These are phyloP conservation scores for Pichia manshurica DNA, from an alignment of 805 yeast species.

Conservation along the genomic window DNA sequence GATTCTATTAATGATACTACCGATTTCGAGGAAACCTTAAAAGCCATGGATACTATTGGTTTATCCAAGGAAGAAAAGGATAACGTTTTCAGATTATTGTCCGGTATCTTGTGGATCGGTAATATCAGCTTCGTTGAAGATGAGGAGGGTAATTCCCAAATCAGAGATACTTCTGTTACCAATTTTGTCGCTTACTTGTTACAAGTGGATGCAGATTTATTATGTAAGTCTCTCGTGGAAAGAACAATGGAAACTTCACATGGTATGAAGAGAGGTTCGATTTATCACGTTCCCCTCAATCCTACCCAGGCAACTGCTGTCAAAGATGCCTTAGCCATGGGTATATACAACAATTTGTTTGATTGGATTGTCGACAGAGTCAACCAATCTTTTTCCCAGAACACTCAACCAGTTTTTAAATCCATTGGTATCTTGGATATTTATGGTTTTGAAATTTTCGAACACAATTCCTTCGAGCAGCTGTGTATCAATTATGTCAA, in stretches of 20 bases:
- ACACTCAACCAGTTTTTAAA: conserved; percentile 32
- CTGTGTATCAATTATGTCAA: conserved; percentile 93
- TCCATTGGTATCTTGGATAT: conserved; percentile 93
- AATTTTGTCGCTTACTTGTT: conserved; percentile 88
- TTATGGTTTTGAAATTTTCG: conserved; percentile 94
- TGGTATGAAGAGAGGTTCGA: conserved; percentile 85
- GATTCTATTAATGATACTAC: conserved; percentile 77
- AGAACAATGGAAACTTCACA: conserved; percentile 86
- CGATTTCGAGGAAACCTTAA: conserved; percentile 62
- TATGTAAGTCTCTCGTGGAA: conserved; percentile 66
- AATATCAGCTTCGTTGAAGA: conserved; percentile 81
- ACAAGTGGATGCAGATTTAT: conserved; percentile 64
- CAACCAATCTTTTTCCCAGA: conserved; percentile 63
- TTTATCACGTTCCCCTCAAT: conserved; percentile 91
- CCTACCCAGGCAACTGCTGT: conserved; percentile 91
- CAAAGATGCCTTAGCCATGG: conserved; percentile 92
- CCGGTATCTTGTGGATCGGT: conserved; percentile 92
- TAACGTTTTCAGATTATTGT: conserved; percentile 75
- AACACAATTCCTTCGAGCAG: conserved; percentile 92
- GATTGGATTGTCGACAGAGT: conserved; percentile 96
- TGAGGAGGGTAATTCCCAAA: conserved; percentile 76
- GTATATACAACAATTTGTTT: conserved; percentile 83
- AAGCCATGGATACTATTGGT: conserved; percentile 87
- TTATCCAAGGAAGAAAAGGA: conserved; percentile 80
- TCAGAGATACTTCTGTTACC: conserved; percentile 85